Percentiles rank a stretch among this genome's conserved stretches.
Conservation (phyloP, 805 yeast genomes). For the Wickerhamomyces sydowiorum region DNA sequence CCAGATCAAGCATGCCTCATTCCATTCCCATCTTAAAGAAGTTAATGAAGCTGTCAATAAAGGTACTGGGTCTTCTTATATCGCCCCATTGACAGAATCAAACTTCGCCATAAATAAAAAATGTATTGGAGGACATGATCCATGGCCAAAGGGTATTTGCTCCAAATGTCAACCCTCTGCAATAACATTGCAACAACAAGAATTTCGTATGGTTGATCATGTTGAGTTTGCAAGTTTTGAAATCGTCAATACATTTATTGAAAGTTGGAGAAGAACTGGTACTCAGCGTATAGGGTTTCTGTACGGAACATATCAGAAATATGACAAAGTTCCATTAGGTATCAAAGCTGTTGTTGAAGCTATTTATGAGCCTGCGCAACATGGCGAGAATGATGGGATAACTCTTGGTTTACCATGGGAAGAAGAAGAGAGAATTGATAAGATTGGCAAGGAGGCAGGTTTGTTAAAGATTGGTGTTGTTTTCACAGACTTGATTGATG, state of each 20-base stretch:
- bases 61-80: slow-evolving; percentile 57
- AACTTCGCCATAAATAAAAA: slow-evolving; percentile 54
- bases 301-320: slow-evolving; percentile 75
- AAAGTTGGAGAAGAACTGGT: slow-evolving; percentile 88
- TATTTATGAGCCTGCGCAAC: slow-evolving; percentile 89
- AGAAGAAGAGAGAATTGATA: slow-evolving; percentile 46
- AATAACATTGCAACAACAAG: slow-evolving; percentile 84
- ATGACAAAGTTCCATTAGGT: slow-evolving; percentile 85
- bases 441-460: slow-evolving; percentile 53
- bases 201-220: slow-evolving; percentile 95
- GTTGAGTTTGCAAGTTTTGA: slow-evolving; percentile 79
- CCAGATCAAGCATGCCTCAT: slow-evolving; percentile 82
- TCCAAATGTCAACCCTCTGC: slow-evolving; percentile 97
- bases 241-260: slow-evolving; percentile 77
- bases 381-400: slow-evolving; percentile 81
- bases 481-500: slow-evolving; percentile 85
- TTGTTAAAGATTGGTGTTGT: slow-evolving; percentile 72
- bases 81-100: slow-evolving; percentile 74
- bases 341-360: slow-evolving; percentile 92
- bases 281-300: slow-evolving; percentile 80
- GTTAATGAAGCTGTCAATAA: slow-evolving; percentile 59
- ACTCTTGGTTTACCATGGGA: slow-evolving; percentile 51
- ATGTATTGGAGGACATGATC: slow-evolving; percentile 79
- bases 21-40: slow-evolving; percentile 75
- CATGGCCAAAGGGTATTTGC: slow-evolving; percentile 94